Conservation (phyloP, 169 alveolate species). For the Plasmodium vinckei region DNA sequence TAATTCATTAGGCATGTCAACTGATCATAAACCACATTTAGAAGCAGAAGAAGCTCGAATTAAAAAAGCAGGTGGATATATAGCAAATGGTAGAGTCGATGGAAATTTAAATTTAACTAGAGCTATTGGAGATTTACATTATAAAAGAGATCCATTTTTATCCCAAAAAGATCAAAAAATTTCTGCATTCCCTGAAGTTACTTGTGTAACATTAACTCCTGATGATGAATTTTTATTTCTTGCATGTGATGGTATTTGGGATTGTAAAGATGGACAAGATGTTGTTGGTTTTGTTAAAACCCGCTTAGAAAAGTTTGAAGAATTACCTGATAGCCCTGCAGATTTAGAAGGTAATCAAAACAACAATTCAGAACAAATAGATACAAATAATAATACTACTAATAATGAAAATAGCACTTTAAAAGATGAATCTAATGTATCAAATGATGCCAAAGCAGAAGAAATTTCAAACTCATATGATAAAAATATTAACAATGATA, state of each 20-base stretch:
- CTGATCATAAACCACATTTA: conserved; percentile 98
- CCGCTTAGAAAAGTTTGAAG: conserved; percentile 55
- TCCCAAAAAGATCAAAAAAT: conserved; percentile 94
- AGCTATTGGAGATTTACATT: conserved; percentile 97
- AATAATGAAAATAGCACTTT: conserved; percentile 23
- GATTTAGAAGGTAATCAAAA: conserved; percentile 12
- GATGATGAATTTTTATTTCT: conserved; percentile 96
- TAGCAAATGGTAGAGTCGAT: conserved; percentile 95
- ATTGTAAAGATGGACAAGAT: conserved; percentile 94
- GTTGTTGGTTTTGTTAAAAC: conserved; percentile 91
- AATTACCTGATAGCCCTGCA: conserved; percentile 13
- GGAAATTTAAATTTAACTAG: conserved; percentile 97
- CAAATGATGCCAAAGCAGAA: conserved; percentile 8
- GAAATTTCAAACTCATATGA: not conserved
- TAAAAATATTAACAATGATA: conserved; percentile 5
- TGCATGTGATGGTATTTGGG: conserved; percentile 99
- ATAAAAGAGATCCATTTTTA: conserved; percentile 91
- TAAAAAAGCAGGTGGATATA: conserved; percentile 95
- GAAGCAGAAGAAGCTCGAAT: conserved; percentile 95
- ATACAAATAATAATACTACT: conserved; percentile 16
- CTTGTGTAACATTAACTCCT: conserved; percentile 85
- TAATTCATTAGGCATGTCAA: conserved; percentile 93
- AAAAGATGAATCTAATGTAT: conserved; percentile 15
- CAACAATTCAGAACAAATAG: conserved; percentile 7
- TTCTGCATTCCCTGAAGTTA: conserved; percentile 95